Conservation (phyloP, 352 stramenopile genomes). For the Peronosclerospora sorghi region DNA sequence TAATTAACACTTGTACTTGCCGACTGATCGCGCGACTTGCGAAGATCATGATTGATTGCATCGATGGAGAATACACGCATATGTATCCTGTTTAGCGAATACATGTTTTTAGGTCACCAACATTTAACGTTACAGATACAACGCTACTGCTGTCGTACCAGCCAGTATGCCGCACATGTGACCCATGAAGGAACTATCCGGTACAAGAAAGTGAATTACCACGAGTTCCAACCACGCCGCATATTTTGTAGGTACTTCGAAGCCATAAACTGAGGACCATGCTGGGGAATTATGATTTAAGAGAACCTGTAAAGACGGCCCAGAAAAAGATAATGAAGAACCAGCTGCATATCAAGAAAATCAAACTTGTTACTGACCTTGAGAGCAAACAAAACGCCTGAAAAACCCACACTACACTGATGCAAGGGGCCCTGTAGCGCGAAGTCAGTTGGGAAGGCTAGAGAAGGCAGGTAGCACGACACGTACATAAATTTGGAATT, state of each 20-base stretch:
- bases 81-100: slow-evolving; percentile 16
- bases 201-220: slow-evolving; percentile 79
- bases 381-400: slow-evolving; percentile 63
- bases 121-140: too few species aligned
- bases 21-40: slow-evolving; percentile 1
- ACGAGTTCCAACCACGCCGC: slow-evolving; percentile 83
- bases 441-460: neutral
- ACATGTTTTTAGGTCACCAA: neutral
- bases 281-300: slow-evolving; percentile 67
- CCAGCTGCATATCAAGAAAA: neutral
- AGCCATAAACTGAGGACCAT: slow-evolving; percentile 49
- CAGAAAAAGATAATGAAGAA: neutral
- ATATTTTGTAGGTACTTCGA: slow-evolving; percentile 81
- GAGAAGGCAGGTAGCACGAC: neutral
- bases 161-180: slow-evolving; percentile 84
- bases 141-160: slow-evolving; percentile 17
- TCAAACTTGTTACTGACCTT: slow-evolving; percentile 29
- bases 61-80: slow-evolving; percentile 12
- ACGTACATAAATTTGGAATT: slow-evolving; percentile 17
- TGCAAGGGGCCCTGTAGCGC: slow-evolving; percentile 25
- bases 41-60: slow-evolving; percentile 10
- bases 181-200: slow-evolving; percentile 69
- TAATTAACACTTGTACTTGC: slow-evolving; percentile 3
- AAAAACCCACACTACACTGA: slow-evolving; percentile 75
- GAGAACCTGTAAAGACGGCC: slow-evolving; percentile 42